Evolutionary conservation across 805 yeast species (phyloP), one percentile per base, ranked within the genome.

Genomic region (Candida verbasci): DNA sequence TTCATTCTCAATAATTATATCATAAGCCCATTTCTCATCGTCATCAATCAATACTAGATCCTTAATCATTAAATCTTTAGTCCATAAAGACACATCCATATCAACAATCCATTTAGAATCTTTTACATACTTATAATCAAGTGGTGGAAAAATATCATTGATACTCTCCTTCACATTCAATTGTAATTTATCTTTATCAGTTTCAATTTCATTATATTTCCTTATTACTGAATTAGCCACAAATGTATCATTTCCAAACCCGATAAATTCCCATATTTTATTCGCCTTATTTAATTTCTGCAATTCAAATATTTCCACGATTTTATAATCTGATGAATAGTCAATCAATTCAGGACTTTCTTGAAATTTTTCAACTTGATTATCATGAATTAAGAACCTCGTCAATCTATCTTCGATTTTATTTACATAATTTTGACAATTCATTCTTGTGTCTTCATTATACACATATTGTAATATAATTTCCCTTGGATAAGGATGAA

Each of bases 21-120:
- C 95, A 54, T 86, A 86, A 14, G 85, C 91, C 95, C 95, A 86
- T 56, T 86, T 86, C 27, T 82, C 84, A 38, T 79, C 88, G 20
- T 74, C 64, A 58, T 86, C 94, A 15, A 84, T 66, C 15, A 66
- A 69, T 11, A 82, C 77, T 30, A 76, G 57, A 39, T 74, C 81
- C 20, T 48, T 40, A 10, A 82, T 58, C 34, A 73, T 60, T 36
- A 75, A 70, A 2, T 58, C 51, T 30, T 58, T 57, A 6, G 80
- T 85, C 95, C 95, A 86, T 2, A 49, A 56, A 17, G 62, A 59
- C 0, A 87, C 86, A 14, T 72, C 62, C 32, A 80, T 65, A 55
- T 86, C 95, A 31, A 85, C 50, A 8, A 57, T 60, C 96, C 96
- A 86, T 9, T 71, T 68, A 3, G 52, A 48, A 5, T n/a, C 22